Base-by-base conservation (phyloP, 371 early-diverging fungal species). In the Haplosporangium sp. region DNA sequence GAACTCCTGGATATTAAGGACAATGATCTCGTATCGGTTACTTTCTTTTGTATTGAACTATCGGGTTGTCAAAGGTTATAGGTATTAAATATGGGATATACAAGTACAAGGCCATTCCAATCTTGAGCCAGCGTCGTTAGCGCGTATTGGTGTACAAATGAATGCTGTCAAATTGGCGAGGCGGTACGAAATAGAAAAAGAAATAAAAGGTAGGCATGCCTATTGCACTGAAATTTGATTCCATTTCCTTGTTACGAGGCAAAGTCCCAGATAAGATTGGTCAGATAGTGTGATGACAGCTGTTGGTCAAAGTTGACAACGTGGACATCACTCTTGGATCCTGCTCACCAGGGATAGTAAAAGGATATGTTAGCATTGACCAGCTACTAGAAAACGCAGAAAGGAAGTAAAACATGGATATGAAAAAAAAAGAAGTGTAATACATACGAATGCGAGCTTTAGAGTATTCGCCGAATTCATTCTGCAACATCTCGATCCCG, bases 211-310 rank as follows among this genome's bases (percentile, higher is more conserved):
- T n/a, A n/a, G n/a, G 29, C 29, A 1, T 29, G 29, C 29, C 1
- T 29, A 4, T 29, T 29, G 29, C 29, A 29, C 29, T 29, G 29
- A 4, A 4, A 29, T 1, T 4, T 4, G 29, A 29, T 29, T 23
- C 40, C 5, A 37, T 18, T n/a, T 10, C 4, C 29, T 14, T 6
- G 21, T 46, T 57, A 61, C 11, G 79, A 77, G 6, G 79, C 79
- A 67, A 77, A 68, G 41, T 77, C 79, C 79, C 79, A 77, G 46
- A 77, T 64, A 40, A 77, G 68, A 50, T 77, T 77, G 6, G 79
- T 77, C 43, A 72, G 73, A 38, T 55, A 77, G 36, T 53, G 72
- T 0, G 79, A 68, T n/a, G 79, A 68, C 18, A 77, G 68, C 20
- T 77, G 59, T n/a, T 67, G 69, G 52, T 71, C 79, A 45, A 77